Conservation (phyloP, 768 basidiomycete species). For the Lentinula aciculospora region DNA sequence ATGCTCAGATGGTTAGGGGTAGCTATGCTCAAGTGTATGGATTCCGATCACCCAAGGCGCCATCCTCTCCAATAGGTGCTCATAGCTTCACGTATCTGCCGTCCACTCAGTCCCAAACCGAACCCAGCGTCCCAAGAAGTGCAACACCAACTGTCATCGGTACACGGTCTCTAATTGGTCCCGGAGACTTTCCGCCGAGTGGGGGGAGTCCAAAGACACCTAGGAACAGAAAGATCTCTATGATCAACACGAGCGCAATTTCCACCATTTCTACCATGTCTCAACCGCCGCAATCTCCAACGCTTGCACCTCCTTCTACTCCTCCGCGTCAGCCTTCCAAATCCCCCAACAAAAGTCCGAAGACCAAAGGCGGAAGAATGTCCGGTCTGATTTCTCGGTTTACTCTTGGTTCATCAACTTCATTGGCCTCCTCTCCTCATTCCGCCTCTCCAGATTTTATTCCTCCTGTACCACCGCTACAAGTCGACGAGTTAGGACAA, state of each 20-base stretch:
- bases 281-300: not conserved
- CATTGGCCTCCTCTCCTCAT: not conserved
- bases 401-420: not conserved
- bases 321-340: not conserved
- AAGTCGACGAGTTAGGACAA: not conserved
- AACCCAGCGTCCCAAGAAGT: slow-evolving; percentile 1
- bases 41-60: slow-evolving; percentile 1
- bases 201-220: not conserved
- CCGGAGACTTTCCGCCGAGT: not conserved
- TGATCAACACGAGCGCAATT: not conserved
- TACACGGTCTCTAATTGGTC: slow-evolving; percentile 3
- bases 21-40: slow-evolving; percentile 6
- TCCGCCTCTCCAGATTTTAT: not conserved
- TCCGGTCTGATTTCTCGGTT: not conserved
- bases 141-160: not conserved
- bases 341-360: not conserved
- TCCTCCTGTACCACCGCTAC: not conserved
- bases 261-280: not conserved
- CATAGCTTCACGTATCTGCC: not conserved
- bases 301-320: not conserved
- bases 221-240: not conserved
- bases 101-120: not conserved
- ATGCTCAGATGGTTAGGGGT: not conserved
- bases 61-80: not conserved
- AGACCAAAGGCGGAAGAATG: slow-evolving; percentile 3